Evolutionary conservation across 805 yeast species (phyloP).

Genomic region (Cyberlindnera japonica): DNA sequence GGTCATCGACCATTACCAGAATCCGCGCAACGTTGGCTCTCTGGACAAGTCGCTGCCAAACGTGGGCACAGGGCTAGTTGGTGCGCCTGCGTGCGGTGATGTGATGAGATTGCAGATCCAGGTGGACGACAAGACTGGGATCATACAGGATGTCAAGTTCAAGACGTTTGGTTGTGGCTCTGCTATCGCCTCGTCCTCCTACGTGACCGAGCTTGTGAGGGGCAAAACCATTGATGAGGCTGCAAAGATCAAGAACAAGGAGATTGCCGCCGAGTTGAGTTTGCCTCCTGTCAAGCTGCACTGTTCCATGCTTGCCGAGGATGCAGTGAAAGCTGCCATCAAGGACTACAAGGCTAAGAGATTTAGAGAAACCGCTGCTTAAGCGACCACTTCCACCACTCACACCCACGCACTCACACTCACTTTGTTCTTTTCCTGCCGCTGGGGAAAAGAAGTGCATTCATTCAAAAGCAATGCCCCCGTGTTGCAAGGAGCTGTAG

Average conservation of each 20-base stretch:
- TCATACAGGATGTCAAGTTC: conserved; percentile 91
- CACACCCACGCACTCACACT: not conserved
- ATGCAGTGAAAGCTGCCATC: conserved; percentile 95
- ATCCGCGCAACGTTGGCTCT: conserved; percentile 96
- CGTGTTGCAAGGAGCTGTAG: too few relatives aligned
- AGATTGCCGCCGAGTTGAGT: conserved; percentile 89
- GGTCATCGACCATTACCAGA: conserved; percentile 92
- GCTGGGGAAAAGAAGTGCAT: too few relatives aligned
- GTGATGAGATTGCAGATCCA: conserved; percentile 96
- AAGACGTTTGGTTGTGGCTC: conserved; percentile 99
- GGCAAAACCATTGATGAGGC: conserved; percentile 96
- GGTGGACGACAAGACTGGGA: conserved; percentile 86
- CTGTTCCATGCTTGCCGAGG: conserved; percentile 98
- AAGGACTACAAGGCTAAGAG: conserved; percentile 92
- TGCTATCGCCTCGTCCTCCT: conserved; percentile 94
- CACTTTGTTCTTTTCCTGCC: not conserved
- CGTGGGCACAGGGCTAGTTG: conserved; percentile 97
- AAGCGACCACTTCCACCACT: not conserved
- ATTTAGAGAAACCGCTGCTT: conserved; percentile 22
- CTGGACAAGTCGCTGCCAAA: conserved; percentile 68
- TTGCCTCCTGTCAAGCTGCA: conserved; percentile 97
- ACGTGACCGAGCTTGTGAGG: conserved; percentile 90
- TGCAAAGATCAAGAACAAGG: conserved; percentile 84
- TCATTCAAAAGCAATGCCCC: too few relatives aligned
- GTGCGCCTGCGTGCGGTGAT: conserved; percentile 99